A percentile compares a stretch with the other conserved stretches of the same genome.
phyloP scores from a whole-genome alignment of 805 yeast species.

The Lachancea sp. region DNA sequence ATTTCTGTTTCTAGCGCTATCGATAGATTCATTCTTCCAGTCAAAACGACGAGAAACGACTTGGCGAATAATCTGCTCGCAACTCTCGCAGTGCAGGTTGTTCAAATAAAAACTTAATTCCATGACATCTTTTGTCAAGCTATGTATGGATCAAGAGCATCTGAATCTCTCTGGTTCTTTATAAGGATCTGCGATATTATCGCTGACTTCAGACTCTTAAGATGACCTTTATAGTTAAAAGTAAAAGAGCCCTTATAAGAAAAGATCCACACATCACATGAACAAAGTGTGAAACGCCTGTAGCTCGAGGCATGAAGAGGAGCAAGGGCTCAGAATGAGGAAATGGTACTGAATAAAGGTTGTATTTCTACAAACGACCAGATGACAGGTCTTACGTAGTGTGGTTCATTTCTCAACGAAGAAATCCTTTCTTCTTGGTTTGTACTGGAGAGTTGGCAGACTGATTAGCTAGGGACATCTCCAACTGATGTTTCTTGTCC shows the following conservation, averaged over 20 bases:
- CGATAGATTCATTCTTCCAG: not conserved
- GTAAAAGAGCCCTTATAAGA: not conserved
- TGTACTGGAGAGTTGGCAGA: constrained; percentile 46
- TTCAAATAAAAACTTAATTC: not conserved
- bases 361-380: not conserved
- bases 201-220: not conserved
- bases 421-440: constrained; percentile 73
- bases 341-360: not conserved
- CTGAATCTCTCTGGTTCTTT: not conserved
- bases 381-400: not conserved
- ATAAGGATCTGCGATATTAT: not conserved
- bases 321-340: too few species aligned
- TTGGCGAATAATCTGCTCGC: constrained; percentile 36
- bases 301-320: too few species aligned
- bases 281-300: not conserved
- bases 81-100: constrained; percentile 54
- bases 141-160: not conserved
- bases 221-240: not conserved
- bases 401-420: constrained; percentile 41
- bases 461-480: constrained; percentile 34
- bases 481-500: constrained; percentile 80
- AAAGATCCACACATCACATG: not conserved
- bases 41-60: constrained; percentile 24
- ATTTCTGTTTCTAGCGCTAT: too few species aligned
- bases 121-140: not conserved